Evolutionary conservation across 768 basidiomycete genomes (phyloP), one percentile per base, ranked within the genome.

Genomic region (Auricularia auricula-judae): DNA sequence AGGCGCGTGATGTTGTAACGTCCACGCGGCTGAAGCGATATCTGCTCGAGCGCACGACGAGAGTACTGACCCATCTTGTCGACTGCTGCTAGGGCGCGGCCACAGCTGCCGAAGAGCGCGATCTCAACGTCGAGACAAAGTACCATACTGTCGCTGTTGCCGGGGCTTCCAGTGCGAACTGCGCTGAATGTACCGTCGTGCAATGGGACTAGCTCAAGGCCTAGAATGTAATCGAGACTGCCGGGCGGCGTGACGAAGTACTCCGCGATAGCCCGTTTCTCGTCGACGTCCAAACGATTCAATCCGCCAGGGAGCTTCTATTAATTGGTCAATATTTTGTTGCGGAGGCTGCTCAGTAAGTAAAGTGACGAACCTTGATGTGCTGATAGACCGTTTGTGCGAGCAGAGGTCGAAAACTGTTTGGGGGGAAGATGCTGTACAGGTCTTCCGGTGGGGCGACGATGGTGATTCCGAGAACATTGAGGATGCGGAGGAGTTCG

Each of bases 11-110:
- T 68, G 2, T 51, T 51, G 47, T 51, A 21, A 10, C 5, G 10
- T 7, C 39, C 39, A 14, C 39, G 39, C 21, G 11, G 14, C 16
- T 18, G 47, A 10, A 51, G 18, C 4, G 14, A 4, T 51, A 21
- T 4, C 21, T 51, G 47, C 14, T 71, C 62, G 8, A 82, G 73
- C 3, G 76, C 74, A 0, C 62, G 51, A 1, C 68, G 68, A 33
- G 79, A 78, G 61, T 74, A 76, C 7, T 59, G 58, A 21, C 66
- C 67, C 64, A 75, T 77, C 4, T 77, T 60, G 0, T 66, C 68
- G 11, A 56, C 71, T 65, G 79, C 78, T 0, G 64, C 56, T 18
- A 51, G 47, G 11, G 16, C 18, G 21, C 47, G 47, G 18, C 18
- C 14, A 18, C 47, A 51, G 10, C 47, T 18, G 21, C 47, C 47